These are phyloP conservation scores for Lachnellula subtilissima DNA, from an alignment of 2,329 filamentous ascomycete species.

Conservation along the genomic window DNA sequence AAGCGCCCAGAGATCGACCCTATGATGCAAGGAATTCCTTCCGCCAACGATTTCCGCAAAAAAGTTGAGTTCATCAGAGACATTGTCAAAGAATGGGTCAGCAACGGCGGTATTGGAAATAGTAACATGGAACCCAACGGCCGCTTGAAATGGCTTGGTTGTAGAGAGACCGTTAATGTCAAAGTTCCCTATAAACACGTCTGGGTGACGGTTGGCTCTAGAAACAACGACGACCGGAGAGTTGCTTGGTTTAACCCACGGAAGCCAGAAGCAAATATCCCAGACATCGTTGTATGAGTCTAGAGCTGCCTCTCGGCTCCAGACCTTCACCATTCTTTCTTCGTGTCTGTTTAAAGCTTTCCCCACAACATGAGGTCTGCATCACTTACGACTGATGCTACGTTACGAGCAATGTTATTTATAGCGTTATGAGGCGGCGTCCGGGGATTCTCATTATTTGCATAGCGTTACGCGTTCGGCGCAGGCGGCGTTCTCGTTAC, in stretches of 20 bases:
- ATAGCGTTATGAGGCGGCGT: background rate
- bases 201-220: slow-evolving; percentile 64
- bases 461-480: slow-evolving; percentile 17
- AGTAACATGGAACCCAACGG: slow-evolving; percentile 50
- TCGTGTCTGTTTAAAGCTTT: background rate
- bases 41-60: slow-evolving; percentile 66
- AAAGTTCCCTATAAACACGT: slow-evolving; percentile 57
- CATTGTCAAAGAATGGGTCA: slow-evolving; percentile 66
- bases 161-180: slow-evolving; percentile 50
- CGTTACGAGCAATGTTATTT: background rate
- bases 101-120: slow-evolving; percentile 65
- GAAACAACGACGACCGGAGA: slow-evolving; percentile 48
- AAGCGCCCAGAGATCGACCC: slow-evolving; percentile 57
- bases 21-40: slow-evolving; percentile 59
- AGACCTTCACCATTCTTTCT: background rate
- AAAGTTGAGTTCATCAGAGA: slow-evolving; percentile 70
- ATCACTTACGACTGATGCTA: background rate
- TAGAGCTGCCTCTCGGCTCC: background rate
- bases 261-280: slow-evolving; percentile 26
- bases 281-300: slow-evolving; percentile 26
- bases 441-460: background rate
- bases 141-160: slow-evolving; percentile 54
- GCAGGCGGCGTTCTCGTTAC: slow-evolving; percentile 1
- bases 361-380: background rate
- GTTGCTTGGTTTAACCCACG: slow-evolving; percentile 33